Evolutionary conservation across 805 yeast genomes (phyloP), one percentile per base, ranked within the genome.

Genomic region (Zygoascus ofunaensis): DNA sequence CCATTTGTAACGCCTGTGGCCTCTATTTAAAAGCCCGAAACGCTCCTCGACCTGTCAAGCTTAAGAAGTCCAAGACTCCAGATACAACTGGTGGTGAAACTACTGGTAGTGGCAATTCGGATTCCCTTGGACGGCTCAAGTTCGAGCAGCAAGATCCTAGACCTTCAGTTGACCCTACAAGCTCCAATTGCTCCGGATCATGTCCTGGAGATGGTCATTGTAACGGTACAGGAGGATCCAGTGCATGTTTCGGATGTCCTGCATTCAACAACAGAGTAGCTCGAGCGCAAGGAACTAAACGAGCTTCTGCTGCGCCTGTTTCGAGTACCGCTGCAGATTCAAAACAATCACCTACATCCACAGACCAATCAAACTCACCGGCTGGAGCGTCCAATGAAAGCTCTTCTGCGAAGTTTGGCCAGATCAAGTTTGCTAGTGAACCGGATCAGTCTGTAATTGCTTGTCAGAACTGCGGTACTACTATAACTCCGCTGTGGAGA

Each of bases 1-100:
- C 94, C 0, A 69, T 90, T 45, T 90, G 98, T 67, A 90, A 90
- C 62, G 98, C 98, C 0, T 90, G 98, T 67, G 98, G 98, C 0
- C 69, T 90, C 45, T 90, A 79, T 53, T 66, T 72, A 33, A 71
- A 78, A 44, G 77, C 72, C n/a, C 54, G 83, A 49, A 71, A 78
- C 52, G 67, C 79, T 18, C 75, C 77, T 49, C 65, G 90, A 34
- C 90, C 90, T 0, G 77, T 77, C 12, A 73, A 79, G 53, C 64
- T 80, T 54, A 79, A 79, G 54, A 41, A 21, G 20, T 41, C 37
- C 15, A 20, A 18, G 19, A 12, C n/a, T 34, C 30, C 30, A 12
- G 12, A n/a, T n/a, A n/a, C n/a, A n/a, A n/a, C n/a, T n/a, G n/a
- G n/a, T n/a, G n/a, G n/a, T n/a, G n/a, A n/a, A n/a, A n/a, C n/a